Percentiles rank a stretch among this genome's conserved stretches.
These are phyloP conservation scores for Backusella luteola DNA, from an alignment of 192 early-diverging fungal genomes.

Conservation along the genomic window DNA sequence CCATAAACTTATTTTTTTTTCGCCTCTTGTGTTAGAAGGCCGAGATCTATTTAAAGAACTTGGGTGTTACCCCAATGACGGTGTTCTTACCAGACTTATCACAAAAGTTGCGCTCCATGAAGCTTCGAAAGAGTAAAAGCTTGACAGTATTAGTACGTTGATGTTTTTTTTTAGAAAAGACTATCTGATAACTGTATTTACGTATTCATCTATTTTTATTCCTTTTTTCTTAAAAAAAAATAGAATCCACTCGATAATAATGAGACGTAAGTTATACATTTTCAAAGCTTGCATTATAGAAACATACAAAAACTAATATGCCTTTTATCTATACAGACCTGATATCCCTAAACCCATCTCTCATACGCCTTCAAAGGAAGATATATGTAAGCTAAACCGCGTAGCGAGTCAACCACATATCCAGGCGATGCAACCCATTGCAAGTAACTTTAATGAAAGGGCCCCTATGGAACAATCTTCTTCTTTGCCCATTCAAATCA, in stretches of 20 bases:
- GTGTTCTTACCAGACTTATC: conserved; percentile 55
- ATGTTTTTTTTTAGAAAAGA: neutral
- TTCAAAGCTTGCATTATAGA: neutral
- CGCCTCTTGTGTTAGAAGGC: conserved; percentile 32
- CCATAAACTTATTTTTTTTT: neutral
- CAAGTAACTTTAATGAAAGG: neutral
- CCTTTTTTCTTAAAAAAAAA: neutral
- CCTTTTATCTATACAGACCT: neutral
- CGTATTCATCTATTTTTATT: neutral
- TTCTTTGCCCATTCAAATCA: conserved; percentile 6
- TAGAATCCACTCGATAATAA: neutral
- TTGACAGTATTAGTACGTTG: neutral
- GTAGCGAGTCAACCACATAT: conserved; percentile 24
- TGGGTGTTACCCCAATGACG: conserved; percentile 68
- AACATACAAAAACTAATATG: neutral
- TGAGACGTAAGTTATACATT: neutral
- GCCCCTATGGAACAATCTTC: neutral
- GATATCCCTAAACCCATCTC: neutral
- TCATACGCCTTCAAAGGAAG: neutral
- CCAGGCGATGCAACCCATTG: conserved; percentile 2
- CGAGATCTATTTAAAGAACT: conserved; percentile 48
- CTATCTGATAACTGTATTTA: too few relatives aligned
- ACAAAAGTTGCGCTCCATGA: conserved; percentile 12
- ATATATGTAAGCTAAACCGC: conserved; percentile 11
- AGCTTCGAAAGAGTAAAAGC: neutral